Evolutionary conservation across 345 rosid genomes (phyloP).

Genomic region (Eutrema japonicum): DNA sequence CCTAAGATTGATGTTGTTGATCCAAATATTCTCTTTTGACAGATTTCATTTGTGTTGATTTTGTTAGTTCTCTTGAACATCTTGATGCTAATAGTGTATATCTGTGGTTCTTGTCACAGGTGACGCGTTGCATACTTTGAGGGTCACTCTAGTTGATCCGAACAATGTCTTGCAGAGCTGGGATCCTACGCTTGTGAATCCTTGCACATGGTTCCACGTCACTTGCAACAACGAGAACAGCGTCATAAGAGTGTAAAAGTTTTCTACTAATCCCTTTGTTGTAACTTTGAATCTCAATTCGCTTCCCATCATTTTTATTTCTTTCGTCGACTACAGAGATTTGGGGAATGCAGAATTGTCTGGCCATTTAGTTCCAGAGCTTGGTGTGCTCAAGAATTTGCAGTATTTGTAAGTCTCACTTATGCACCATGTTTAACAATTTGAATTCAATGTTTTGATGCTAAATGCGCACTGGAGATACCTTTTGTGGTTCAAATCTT

Average conservation of each 20-base stretch:
- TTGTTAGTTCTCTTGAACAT: conserved; percentile 1
- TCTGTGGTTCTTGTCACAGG: conserved; percentile 56
- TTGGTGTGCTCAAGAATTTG: conserved; percentile 89
- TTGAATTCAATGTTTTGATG: background rate
- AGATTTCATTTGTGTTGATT: conserved; percentile 9
- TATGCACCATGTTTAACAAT: conserved; percentile 8
- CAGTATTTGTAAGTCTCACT: conserved; percentile 74
- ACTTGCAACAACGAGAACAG: conserved; percentile 96
- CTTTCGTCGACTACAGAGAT: conserved; percentile 55
- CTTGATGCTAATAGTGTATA: conserved; percentile 17
- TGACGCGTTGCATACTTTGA: conserved; percentile 89
- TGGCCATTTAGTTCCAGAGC: conserved; percentile 93
- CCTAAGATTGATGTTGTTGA: conserved; percentile 20
- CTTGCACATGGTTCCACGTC: conserved; percentile 98
- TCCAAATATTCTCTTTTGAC: conserved; percentile 7
- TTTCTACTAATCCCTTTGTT: conserved; percentile 15
- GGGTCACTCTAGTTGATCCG: conserved; percentile 79
- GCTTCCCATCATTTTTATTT: background rate
- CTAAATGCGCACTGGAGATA: background rate
- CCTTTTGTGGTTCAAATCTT: background rate
- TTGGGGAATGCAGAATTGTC: conserved; percentile 96
- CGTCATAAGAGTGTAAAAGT: conserved; percentile 85
- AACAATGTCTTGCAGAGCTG: conserved; percentile 94
- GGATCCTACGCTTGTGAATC: conserved; percentile 98
- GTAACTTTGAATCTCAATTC: background rate